Percentiles rank a stretch among this genome's conserved stretches.
Conservation (phyloP, 2,329 filamentous ascomycete species). For the Stemphylium lycopersici region DNA sequence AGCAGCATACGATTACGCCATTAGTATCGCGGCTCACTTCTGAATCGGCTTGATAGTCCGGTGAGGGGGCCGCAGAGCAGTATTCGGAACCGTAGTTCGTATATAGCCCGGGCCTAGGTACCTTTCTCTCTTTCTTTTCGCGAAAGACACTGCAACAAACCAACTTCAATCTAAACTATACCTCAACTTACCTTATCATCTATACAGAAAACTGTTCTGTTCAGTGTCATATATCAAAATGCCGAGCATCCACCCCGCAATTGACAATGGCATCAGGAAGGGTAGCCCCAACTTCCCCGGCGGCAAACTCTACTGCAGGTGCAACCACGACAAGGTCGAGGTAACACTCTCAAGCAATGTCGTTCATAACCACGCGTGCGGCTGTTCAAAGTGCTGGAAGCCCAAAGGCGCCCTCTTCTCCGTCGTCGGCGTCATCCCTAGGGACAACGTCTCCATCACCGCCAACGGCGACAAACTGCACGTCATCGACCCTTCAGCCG, state of each 20-base stretch:
- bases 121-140: neutral
- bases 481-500: constrained; percentile 61
- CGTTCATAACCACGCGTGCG: constrained; percentile 72
- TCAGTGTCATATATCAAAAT: constrained; percentile 5
- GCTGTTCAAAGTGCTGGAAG: constrained; percentile 77
- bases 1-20: constrained; percentile 16
- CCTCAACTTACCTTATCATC: neutral
- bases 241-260: constrained; percentile 63
- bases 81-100: neutral
- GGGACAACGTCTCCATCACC: constrained; percentile 61
- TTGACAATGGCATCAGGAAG: constrained; percentile 67
- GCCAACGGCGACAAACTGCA: constrained; percentile 64
- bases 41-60: constrained; percentile 16
- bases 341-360: constrained; percentile 65
- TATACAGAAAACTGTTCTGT: too few species aligned
- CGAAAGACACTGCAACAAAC: neutral
- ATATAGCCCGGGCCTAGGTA: neutral
- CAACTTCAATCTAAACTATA: neutral
- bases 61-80: constrained; percentile 13
- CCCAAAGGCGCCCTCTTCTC: constrained; percentile 68
- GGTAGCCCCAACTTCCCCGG: constrained; percentile 62
- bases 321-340: constrained; percentile 61
- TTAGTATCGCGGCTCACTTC: neutral
- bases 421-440: constrained; percentile 66
- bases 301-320: constrained; percentile 68